Percentiles rank a stretch among this genome's conserved stretches.
These are phyloP conservation scores for Coniochaeta sp. DNA, from an alignment of 2,329 filamentous ascomycete genomes.

Conservation along the genomic window DNA sequence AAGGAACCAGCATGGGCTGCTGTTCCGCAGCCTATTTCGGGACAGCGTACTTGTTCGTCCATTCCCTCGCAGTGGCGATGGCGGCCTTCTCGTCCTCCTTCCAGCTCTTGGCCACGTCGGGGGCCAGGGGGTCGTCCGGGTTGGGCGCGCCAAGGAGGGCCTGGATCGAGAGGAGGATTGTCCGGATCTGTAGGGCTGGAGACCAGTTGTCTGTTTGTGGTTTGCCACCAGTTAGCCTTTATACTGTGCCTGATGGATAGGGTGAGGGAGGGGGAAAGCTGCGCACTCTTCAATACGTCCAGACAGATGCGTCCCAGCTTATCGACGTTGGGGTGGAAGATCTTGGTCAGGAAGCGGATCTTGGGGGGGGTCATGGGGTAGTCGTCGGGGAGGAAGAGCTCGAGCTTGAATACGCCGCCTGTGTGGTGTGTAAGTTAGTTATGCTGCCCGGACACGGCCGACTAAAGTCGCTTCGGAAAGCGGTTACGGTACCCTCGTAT, in stretches of 20 bases:
- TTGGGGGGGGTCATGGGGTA: constrained; percentile 99
- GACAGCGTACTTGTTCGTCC: constrained; percentile 78
- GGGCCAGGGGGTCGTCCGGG: constrained; percentile 95
- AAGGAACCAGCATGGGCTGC: neutral
- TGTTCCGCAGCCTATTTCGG: constrained; percentile 22
- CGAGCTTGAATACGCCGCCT: constrained; percentile 88
- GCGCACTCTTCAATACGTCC: constrained; percentile 92
- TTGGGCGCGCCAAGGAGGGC: constrained; percentile 93
- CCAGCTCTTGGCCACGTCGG: constrained; percentile 96
- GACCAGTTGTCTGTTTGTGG: constrained; percentile 99
- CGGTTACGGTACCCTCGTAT: constrained; percentile 66
- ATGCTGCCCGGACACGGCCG: constrained; percentile 6
- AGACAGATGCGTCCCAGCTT: constrained; percentile 95
- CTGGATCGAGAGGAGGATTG: constrained; percentile 97
- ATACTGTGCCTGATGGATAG: no score
- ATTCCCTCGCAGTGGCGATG: constrained; percentile 85
- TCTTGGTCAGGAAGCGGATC: constrained; percentile 97
- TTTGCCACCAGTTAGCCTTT: constrained; percentile 13
- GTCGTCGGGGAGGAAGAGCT: constrained; percentile 95
- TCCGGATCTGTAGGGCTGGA: constrained; percentile 92
- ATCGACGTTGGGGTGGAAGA: constrained; percentile 99
- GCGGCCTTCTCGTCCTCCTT: constrained; percentile 92
- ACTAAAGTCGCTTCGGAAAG: neutral
- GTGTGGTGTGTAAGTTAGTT: neutral
- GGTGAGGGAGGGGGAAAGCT: no score